These are phyloP conservation scores for Metarhizium anisopliae DNA, from an alignment of 2,329 filamentous ascomycete species.

Conservation along the genomic window DNA sequence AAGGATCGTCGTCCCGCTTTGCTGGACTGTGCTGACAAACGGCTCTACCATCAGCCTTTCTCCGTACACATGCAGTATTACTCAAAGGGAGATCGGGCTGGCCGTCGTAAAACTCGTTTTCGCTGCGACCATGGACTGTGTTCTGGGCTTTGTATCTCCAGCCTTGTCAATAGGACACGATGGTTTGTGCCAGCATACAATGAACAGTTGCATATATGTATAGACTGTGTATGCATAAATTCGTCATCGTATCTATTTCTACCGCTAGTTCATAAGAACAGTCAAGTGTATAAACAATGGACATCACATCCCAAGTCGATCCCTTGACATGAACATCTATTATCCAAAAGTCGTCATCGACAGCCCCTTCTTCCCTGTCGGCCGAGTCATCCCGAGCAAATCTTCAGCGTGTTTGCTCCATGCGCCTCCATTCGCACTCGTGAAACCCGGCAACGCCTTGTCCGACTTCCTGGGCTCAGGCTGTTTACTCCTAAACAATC, in stretches of 20 bases:
- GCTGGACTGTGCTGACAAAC: too few relatives aligned
- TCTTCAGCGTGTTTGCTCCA: slow-evolving; percentile 65
- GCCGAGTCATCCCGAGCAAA: slow-evolving; percentile 52
- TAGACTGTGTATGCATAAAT: too few relatives aligned
- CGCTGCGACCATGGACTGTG: too few relatives aligned
- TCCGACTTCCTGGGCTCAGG: slow-evolving; percentile 1
- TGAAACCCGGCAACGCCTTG: slow-evolving; percentile 32
- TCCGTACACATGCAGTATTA: too few relatives aligned
- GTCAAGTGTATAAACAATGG: not conserved
- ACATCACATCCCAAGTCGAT: not conserved
- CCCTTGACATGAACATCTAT: not conserved
- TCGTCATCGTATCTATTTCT: not conserved
- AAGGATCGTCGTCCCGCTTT: too few relatives aligned
- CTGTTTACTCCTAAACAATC: not conserved
- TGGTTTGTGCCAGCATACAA: too few relatives aligned
- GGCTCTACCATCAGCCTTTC: too few relatives aligned
- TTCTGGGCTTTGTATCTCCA: too few relatives aligned
- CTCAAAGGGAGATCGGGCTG: too few relatives aligned
- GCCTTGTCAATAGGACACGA: too few relatives aligned
- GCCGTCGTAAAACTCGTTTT: too few relatives aligned
- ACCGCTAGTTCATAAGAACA: not conserved
- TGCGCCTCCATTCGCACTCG: slow-evolving; percentile 47
- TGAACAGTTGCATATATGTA: too few relatives aligned
- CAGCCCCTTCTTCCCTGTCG: slow-evolving; percentile 21
- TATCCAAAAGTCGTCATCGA: slow-evolving; percentile 1